Base-by-base conservation (phyloP, 257 asterid species). In the Buddleja alternifolia region DNA sequence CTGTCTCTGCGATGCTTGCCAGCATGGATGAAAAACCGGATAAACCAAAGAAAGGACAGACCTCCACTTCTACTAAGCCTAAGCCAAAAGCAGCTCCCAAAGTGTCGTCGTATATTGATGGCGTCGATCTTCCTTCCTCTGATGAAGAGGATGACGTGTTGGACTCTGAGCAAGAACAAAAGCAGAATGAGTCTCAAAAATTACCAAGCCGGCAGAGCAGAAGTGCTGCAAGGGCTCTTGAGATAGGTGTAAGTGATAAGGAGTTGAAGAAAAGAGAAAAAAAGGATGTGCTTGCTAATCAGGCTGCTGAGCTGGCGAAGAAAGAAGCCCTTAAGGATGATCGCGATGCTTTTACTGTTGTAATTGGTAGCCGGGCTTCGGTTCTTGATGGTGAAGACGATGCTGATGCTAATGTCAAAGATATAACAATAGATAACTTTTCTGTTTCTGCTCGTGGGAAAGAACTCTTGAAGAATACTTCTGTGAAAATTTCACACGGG, bases 381-480 rank as follows among this genome's bases (percentile, higher is more conserved):
- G 88, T 80, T 50, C 86, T 85, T 52, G 90, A 85, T 45, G 95
- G 92, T 2, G 83, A 82, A 54, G 84, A 85, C 11, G 90, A 83
- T n/a, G 90, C 92, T 3, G 92, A 83, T 53, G 92, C 92, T 10
- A 88, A 88, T 75, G 92, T 88, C 10, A 83, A 85, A 72, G 95
- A 88, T 71, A 81, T 88, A 19, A 83, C 88, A 4, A 52, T 88
- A 5, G 92, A 85, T 20, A 81, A 83, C 48, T 88, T 88, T 72
- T 85, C 92, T 0, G 92, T 85, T 21, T 74, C 95, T 47, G 95
- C 90, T 57, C 85, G 95, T 0, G 92, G 95, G 20, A 85, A 85
- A 68, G 88, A 85, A 37, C 84, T 88, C 15, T 71, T 88, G 79
- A 85, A 81, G 76, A 85, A 85, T 59, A 68, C 89, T 8, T 72